Conservation (phyloP, 257 asterid species). For the Solanum virginianum region DNA sequence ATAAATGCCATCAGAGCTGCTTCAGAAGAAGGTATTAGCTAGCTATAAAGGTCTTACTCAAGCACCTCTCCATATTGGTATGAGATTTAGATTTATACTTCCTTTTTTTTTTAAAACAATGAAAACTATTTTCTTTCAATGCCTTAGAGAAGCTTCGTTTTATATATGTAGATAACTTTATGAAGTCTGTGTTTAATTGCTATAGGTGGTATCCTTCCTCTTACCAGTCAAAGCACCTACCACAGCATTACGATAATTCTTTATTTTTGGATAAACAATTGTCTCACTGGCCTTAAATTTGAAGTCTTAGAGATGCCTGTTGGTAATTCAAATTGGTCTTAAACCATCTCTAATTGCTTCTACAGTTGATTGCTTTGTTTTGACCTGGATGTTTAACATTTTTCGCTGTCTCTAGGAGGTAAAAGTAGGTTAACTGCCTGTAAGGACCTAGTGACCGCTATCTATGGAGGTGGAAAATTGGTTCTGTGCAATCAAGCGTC, state of each 20-base stretch:
- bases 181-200: background rate
- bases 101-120: background rate
- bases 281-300: background rate
- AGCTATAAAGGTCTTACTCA: background rate
- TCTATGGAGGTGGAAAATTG: background rate
- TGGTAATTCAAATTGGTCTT: background rate
- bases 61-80: background rate
- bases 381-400: background rate
- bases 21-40: conserved; percentile 65
- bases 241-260: background rate
- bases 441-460: background rate
- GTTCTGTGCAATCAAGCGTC: background rate
- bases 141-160: background rate
- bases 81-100: background rate
- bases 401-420: background rate
- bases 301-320: background rate
- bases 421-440: background rate
- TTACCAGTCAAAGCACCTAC: background rate
- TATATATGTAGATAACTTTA: background rate
- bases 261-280: background rate
- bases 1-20: conserved; percentile 97
- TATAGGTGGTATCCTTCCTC: background rate
- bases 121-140: background rate
- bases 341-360: background rate
- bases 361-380: background rate